phyloP scores from a whole-genome alignment of 2,329 filamentous ascomycete species.

The Ophiostoma triangulosporum region DNA sequence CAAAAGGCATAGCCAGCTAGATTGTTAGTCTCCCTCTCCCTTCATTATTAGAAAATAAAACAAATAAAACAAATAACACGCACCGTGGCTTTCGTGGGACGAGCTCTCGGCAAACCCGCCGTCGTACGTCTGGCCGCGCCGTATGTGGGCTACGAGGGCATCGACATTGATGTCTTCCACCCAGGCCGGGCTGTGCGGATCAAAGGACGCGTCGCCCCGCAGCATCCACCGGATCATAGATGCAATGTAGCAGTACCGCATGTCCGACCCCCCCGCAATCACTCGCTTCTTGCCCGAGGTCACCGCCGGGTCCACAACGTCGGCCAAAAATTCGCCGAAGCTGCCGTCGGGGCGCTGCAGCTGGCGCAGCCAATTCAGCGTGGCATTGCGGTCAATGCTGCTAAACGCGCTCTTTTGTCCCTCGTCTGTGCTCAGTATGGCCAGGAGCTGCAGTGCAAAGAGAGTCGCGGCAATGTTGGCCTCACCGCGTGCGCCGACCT shows the following conservation, averaged over 20 bases:
- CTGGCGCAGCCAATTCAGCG: slow-evolving; percentile 58
- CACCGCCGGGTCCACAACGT: slow-evolving; percentile 17
- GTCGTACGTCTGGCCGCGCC: slow-evolving; percentile 55
- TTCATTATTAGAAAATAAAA: not conserved
- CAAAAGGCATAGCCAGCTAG: slow-evolving; percentile 84
- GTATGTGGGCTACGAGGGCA: slow-evolving; percentile 55
- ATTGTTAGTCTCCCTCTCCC: too few species aligned
- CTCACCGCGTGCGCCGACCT: slow-evolving; percentile 28
- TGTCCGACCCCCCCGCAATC: slow-evolving; percentile 69
- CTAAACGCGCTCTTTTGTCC: slow-evolving; percentile 31
- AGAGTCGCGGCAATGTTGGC: slow-evolving; percentile 78
- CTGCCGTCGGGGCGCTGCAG: slow-evolving; percentile 78
- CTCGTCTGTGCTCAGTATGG: slow-evolving; percentile 27
- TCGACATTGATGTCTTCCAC: slow-evolving; percentile 64
- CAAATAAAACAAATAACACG: slow-evolving; percentile 14
- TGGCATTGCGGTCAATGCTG: slow-evolving; percentile 52
- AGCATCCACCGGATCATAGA: slow-evolving; percentile 73
- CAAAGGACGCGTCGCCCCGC: slow-evolving; percentile 38
- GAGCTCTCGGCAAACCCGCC: slow-evolving; percentile 70
- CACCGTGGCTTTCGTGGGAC: slow-evolving; percentile 73
- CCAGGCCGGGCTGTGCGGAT: slow-evolving; percentile 34
- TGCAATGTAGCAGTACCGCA: slow-evolving; percentile 78
- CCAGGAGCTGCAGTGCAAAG: slow-evolving; percentile 68
- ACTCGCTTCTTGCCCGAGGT: slow-evolving; percentile 20
- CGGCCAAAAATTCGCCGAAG: slow-evolving; percentile 70